phyloP scores from a whole-genome alignment of 2,329 filamentous ascomycete genomes.

The Bipolaris victoriae region DNA sequence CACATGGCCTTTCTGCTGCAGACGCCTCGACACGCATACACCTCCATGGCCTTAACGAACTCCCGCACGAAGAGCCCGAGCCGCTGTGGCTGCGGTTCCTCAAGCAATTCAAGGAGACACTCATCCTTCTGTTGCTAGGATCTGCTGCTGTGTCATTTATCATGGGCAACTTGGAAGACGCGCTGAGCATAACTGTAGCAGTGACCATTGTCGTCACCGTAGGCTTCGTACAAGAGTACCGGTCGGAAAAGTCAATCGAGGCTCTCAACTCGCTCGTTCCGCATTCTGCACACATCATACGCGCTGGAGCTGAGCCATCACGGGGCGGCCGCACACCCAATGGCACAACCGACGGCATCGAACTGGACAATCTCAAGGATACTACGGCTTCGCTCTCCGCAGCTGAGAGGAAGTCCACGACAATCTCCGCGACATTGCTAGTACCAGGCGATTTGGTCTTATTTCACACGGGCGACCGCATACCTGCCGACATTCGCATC shows the following conservation, averaged over 20 bases:
- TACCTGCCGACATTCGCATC: slow-evolving; percentile 94
- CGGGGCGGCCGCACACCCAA: slow-evolving; percentile 28
- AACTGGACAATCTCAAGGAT: slow-evolving; percentile 58
- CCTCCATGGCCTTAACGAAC: slow-evolving; percentile 88
- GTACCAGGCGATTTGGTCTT: slow-evolving; percentile 92
- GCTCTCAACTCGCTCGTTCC: slow-evolving; percentile 92
- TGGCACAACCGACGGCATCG: slow-evolving; percentile 44
- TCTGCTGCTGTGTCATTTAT: slow-evolving; percentile 88
- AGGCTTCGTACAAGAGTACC: slow-evolving; percentile 95
- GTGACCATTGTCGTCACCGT: slow-evolving; percentile 97
- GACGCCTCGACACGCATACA: slow-evolving; percentile 82
- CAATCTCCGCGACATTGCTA: slow-evolving; percentile 83
- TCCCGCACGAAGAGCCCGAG: slow-evolving; percentile 91
- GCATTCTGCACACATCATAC: slow-evolving; percentile 93
- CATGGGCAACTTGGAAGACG: slow-evolving; percentile 93
- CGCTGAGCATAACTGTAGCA: slow-evolving; percentile 91
- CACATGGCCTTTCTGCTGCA: slow-evolving; percentile 76
- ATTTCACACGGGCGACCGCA: slow-evolving; percentile 94
- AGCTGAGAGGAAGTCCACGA: slow-evolving; percentile 76
- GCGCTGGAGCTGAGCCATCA: slow-evolving; percentile 50
- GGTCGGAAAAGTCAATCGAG: slow-evolving; percentile 96
- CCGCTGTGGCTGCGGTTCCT: slow-evolving; percentile 93
- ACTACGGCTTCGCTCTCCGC: slow-evolving; percentile 67
- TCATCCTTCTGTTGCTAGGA: slow-evolving; percentile 88
- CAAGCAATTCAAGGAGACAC: slow-evolving; percentile 94